Evolutionary conservation across 257 asterid species (phyloP).

Genomic region (Cordia subcordata): DNA sequence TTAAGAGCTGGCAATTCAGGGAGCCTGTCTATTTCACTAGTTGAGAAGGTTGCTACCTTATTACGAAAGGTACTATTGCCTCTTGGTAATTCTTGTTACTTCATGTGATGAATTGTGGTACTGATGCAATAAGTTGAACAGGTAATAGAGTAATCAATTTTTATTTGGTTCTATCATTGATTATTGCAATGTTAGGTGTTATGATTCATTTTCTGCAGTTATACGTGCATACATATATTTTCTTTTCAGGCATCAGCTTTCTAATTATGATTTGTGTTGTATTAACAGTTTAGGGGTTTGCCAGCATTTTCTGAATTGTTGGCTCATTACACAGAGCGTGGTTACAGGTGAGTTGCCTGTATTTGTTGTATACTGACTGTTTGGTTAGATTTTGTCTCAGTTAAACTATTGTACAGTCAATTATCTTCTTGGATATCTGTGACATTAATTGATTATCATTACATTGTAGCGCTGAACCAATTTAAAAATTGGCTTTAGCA

Average conservation of each 20-base stretch:
- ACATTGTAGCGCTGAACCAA: too few relatives aligned
- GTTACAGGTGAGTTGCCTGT: slow-evolving; percentile 60
- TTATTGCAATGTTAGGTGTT: too few relatives aligned
- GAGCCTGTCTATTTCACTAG: slow-evolving; percentile 65
- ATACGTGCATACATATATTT: not conserved
- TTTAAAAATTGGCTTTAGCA: too few relatives aligned
- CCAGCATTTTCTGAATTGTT: slow-evolving; percentile 72
- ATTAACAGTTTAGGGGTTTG: slow-evolving; percentile 57
- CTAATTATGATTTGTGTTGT: slow-evolving; percentile 16
- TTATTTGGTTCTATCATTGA: too few relatives aligned
- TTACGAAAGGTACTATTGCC: slow-evolving; percentile 55
- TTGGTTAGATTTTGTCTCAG: not conserved
- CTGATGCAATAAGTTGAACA: too few relatives aligned
- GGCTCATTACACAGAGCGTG: slow-evolving; percentile 56
- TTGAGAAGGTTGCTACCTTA: slow-evolving; percentile 45
- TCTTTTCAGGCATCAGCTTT: slow-evolving; percentile 12
- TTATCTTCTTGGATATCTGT: not conserved
- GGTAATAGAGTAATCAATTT: too few relatives aligned
- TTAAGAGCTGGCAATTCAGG: slow-evolving; percentile 58
- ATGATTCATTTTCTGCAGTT: not conserved
- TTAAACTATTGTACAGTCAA: not conserved
- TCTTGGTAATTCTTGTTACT: slow-evolving; percentile 2
- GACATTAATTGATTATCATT: too few relatives aligned
- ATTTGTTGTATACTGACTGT: slow-evolving; percentile 4
- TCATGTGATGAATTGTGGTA: slow-evolving; percentile 4